These are phyloP conservation scores for Fusarium tjaetaba DNA, from an alignment of 2,329 filamentous ascomycete species.

Conservation along the genomic window DNA sequence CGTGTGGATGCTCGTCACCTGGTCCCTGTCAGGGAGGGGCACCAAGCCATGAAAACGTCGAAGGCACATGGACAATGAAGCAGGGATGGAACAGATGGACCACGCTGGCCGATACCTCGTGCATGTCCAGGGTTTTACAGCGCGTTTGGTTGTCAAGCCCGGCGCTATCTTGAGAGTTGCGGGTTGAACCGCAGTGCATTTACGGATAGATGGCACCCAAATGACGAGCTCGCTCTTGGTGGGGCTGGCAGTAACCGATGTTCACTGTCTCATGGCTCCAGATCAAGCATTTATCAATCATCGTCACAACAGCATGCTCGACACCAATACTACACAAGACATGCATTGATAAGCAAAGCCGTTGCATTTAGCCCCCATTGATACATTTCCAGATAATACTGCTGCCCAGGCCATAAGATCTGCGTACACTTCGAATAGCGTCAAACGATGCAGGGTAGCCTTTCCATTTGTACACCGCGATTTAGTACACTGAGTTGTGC, in stretches of 20 bases:
- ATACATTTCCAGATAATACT: not conserved
- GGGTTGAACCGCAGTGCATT: conserved; percentile 50
- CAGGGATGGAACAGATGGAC: conserved; percentile 26
- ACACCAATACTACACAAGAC: not conserved
- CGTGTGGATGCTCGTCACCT: conserved; percentile 35
- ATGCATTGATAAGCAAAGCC: not conserved
- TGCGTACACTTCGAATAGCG: not conserved
- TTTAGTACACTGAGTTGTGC: not conserved
- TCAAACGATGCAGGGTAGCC: conserved; percentile 28
- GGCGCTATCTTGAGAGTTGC: conserved; percentile 47
- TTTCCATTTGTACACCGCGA: conserved; percentile 9
- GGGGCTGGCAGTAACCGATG: conserved; percentile 19
- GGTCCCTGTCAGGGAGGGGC: conserved; percentile 29
- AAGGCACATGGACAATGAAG: conserved; percentile 27
- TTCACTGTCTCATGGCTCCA: conserved; percentile 7
- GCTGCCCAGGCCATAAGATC: not conserved
- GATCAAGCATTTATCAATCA: conserved; percentile 1
- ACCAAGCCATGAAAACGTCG: conserved; percentile 18
- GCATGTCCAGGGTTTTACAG: conserved; percentile 33
- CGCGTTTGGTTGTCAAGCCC: conserved; percentile 39
- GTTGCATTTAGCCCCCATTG: not conserved
- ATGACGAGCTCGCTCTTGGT: conserved; percentile 23
- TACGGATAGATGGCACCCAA: conserved; percentile 40
- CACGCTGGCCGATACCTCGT: conserved; percentile 28
- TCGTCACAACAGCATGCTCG: not conserved